These are phyloP conservation scores for Pneumocystis carinii DNA, from an alignment of 1,139 yeast genomes.

Conservation along the genomic window DNA sequence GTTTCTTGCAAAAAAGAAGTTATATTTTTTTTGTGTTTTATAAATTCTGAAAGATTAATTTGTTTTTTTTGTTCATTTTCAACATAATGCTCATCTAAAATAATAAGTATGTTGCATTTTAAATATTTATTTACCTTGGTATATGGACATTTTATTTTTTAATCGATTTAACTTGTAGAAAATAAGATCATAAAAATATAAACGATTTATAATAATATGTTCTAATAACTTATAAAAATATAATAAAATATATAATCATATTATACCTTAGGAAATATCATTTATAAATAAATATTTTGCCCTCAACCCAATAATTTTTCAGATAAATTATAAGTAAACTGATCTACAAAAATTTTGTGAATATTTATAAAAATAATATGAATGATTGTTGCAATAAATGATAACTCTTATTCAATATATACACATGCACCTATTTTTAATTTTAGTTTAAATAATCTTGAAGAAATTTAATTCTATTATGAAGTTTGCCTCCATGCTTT, in stretches of 20 bases:
- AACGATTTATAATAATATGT: background rate
- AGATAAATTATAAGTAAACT: background rate
- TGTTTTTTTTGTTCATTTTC: background rate
- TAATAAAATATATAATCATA: background rate
- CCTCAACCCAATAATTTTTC: background rate
- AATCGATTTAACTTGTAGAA: background rate
- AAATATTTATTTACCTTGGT: background rate
- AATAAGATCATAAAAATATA: background rate
- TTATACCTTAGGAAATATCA: too few relatives aligned
- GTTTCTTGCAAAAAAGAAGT: background rate
- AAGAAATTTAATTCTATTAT: background rate
- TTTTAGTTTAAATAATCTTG: background rate
- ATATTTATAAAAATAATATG: background rate
- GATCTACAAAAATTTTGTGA: background rate
- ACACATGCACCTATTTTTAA: background rate
- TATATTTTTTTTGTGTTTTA: background rate
- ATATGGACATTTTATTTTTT: background rate
- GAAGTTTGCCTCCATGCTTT: background rate
- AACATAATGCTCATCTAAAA: background rate
- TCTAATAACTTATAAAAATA: background rate
- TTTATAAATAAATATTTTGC: too few relatives aligned
- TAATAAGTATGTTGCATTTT: background rate
- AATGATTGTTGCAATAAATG: background rate
- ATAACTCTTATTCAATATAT: background rate
- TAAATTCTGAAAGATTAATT: background rate